These are phyloP conservation scores for Auricularia heimuer DNA, from an alignment of 768 basidiomycete species.

Conservation along the genomic window DNA sequence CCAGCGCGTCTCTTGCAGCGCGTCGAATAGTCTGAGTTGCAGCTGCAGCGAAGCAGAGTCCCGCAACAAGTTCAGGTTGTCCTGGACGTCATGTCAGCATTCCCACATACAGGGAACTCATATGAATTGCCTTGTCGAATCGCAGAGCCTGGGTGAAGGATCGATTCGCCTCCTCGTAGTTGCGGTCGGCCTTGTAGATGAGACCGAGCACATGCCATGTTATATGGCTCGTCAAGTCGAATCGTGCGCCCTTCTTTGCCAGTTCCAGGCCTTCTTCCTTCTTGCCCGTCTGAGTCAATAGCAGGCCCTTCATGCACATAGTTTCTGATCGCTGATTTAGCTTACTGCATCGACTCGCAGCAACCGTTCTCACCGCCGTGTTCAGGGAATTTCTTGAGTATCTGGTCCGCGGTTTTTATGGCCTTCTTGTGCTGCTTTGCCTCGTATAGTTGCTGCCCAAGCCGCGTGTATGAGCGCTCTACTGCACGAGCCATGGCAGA, in stretches of 20 bases:
- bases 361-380: conserved; percentile 73
- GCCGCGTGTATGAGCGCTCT: neutral
- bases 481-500: neutral
- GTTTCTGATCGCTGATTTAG: conserved; percentile 51
- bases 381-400: conserved; percentile 90
- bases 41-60: conserved; percentile 86
- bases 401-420: conserved; percentile 82
- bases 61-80: conserved; percentile 87
- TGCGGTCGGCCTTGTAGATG: conserved; percentile 87
- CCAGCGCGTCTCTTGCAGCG: conserved; percentile 72
- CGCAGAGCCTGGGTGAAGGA: conserved; percentile 84
- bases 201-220: conserved; percentile 98
- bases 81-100: conserved; percentile 34
- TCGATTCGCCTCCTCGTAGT: conserved; percentile 88
- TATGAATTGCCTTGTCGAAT: conserved; percentile 53
- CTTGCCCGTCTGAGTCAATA: conserved; percentile 69
- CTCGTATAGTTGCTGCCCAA: conserved; percentile 59
- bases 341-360: neutral
- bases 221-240: conserved; percentile 84
- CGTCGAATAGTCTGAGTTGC: conserved; percentile 72
- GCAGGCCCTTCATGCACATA: conserved; percentile 90
- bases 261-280: conserved; percentile 75
- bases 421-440: conserved; percentile 81
- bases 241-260: conserved; percentile 72
- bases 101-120: conserved; percentile 4